Evolutionary conservation across 306 rosid species (phyloP), one percentile per base, ranked within the genome.

Genomic region (Cajanus cajan): DNA sequence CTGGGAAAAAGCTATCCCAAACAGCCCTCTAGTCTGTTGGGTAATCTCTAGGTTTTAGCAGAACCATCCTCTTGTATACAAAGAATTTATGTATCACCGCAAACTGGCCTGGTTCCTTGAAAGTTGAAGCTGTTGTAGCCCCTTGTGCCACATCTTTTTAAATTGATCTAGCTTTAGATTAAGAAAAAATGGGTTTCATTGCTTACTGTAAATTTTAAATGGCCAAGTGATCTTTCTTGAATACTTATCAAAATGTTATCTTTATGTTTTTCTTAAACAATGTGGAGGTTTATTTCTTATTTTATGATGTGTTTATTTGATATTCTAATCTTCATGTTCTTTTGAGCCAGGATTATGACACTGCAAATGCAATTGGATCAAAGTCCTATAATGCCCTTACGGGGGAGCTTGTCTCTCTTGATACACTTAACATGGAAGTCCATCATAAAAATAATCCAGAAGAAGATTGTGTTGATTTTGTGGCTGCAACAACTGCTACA

Each of bases 351-450:
- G 99, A 93, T 82, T 4, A 48, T 73, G 89, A 83, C 64, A 88
- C 94, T 80, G 85, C 96, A 15, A 79, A 78, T 85, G 94, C 99
- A 68, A 87, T 96, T 68, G 96, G 92, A 69, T 90, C 88, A 39
- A 96, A 93, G 85, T 96, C 98, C 73, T 96, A 96, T 80, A 96
- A 96, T 79, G 71, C 97, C 71, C 91, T 96, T 33, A 91, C 31
- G 88, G 99, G 89, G 81, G 97, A 96, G 87, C 99, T 96, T 72
- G 99, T 96, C 70, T 91, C 94, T 74, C 90, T 96, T 82, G 99
- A 96, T 83, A 88, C 98, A 61, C 82, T 34, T 77, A 88, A 85
- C 47, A 79, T 84, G 84, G 91, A 85, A 65, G 67, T 39, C 74
- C 83, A 82, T 47, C 43, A 34, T 65, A 85, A 86, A 57, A 89